Evolutionary conservation across 1,139 yeast species (phyloP).

Genomic region (Suhomyces kunorum): DNA sequence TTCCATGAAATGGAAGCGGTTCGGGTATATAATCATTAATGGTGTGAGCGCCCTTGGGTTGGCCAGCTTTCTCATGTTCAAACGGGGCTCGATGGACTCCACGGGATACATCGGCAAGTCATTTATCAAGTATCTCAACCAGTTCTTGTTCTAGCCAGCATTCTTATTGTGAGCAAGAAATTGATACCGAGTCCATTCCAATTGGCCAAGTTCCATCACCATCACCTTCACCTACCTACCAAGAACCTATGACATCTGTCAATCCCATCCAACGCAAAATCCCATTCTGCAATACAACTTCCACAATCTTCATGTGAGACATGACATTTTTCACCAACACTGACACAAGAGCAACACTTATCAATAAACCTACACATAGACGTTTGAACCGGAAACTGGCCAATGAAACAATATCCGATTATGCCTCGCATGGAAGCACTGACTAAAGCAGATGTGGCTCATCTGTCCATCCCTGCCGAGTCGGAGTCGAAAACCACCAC

Average conservation of each 20-base stretch:
- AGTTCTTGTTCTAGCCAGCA: constrained; percentile 14
- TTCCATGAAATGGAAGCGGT: constrained; percentile 32
- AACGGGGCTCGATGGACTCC: constrained; percentile 19
- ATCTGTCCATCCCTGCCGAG: neutral
- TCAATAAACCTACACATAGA: neutral
- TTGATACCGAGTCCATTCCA: neutral
- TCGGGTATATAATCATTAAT: constrained; percentile 37
- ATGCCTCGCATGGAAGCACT: neutral
- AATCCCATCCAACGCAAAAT: too few relatives aligned
- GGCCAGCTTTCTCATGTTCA: constrained; percentile 27
- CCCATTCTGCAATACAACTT: neutral
- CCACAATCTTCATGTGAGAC: neutral
- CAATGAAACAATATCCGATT: neutral
- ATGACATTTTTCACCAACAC: too few relatives aligned
- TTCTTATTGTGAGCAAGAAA: too few relatives aligned
- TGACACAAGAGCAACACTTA: too few relatives aligned
- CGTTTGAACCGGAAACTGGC: neutral
- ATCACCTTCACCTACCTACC: too few relatives aligned
- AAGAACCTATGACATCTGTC: too few relatives aligned
- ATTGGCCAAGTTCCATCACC: too few relatives aligned
- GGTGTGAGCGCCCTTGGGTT: constrained; percentile 28
- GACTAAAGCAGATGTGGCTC: neutral
- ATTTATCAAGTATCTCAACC: constrained; percentile 28
- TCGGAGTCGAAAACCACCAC: neutral
- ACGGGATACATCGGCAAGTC: constrained; percentile 32